Evolutionary conservation across 129 eudicot genomes (phyloP).

Genomic region (Flaveria linearis): DNA sequence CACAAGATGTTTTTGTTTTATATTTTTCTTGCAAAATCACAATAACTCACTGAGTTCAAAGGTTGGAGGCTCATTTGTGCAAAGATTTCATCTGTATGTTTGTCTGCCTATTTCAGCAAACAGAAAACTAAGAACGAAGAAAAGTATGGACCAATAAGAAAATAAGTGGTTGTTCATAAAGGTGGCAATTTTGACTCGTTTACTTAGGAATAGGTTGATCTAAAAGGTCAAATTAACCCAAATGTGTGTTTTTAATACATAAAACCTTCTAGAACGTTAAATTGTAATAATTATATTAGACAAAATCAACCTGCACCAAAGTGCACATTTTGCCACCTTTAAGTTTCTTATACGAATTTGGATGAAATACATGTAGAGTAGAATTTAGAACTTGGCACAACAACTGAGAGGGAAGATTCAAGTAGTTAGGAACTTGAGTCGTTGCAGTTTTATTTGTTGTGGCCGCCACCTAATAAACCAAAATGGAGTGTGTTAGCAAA

Average conservation of each 20-base stretch:
- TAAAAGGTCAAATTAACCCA: background rate
- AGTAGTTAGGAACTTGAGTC: constrained; percentile 88
- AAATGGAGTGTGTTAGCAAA: constrained; percentile 3
- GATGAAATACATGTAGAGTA: constrained; percentile 72
- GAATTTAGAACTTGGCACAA: constrained; percentile 96
- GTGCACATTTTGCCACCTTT: background rate
- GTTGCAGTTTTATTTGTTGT: constrained; percentile 85
- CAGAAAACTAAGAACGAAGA: background rate
- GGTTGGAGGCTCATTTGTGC: constrained; percentile 99
- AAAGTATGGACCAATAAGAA: background rate
- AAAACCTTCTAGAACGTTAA: background rate
- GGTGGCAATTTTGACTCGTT: constrained; percentile 5
- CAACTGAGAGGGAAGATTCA: constrained; percentile 88
- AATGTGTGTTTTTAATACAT: background rate
- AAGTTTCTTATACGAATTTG: constrained; percentile 8
- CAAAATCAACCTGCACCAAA: background rate
- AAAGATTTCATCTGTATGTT: constrained; percentile 92
- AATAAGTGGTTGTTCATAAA: background rate
- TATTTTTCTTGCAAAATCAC: background rate
- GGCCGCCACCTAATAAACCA: constrained; percentile 71
- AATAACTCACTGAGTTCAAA: constrained; percentile 74
- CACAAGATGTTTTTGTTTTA: background rate
- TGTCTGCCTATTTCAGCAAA: constrained; percentile 67
- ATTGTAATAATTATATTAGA: background rate
- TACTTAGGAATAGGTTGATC: constrained; percentile 2